phyloP scores from a whole-genome alignment of 2,329 filamentous ascomycete genomes.

The Talaromyces marneffei region DNA sequence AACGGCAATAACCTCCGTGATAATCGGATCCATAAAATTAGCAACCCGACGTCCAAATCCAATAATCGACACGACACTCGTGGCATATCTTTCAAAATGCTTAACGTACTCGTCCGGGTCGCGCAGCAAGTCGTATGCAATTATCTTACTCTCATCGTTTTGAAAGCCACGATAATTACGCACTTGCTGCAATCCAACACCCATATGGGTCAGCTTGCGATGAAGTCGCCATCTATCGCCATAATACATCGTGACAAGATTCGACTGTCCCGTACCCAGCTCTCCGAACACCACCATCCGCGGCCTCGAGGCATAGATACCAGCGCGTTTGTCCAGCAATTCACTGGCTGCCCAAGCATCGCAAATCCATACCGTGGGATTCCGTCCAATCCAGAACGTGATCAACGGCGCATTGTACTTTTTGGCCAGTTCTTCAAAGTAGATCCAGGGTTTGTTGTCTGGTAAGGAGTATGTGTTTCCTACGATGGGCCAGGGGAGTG shows the following conservation, averaged over 20 bases:
- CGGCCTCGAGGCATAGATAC: constrained; percentile 31
- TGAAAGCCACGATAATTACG: constrained; percentile 50
- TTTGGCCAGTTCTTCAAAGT: constrained; percentile 51
- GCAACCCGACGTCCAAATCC: constrained; percentile 47
- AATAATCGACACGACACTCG: constrained; percentile 47
- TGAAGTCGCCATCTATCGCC: constrained; percentile 35
- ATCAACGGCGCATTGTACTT: constrained; percentile 46
- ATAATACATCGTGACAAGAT: constrained; percentile 14
- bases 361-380: constrained; percentile 24
- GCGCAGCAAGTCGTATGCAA: constrained; percentile 22
- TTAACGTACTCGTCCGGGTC: constrained; percentile 39
- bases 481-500: constrained; percentile 49
- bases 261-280: constrained; percentile 15
- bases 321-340: constrained; percentile 32
- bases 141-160: constrained; percentile 50
- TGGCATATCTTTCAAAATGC: constrained; percentile 45
- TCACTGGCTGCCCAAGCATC: constrained; percentile 27
- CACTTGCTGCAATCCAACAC: constrained; percentile 52
- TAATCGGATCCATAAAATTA: constrained; percentile 24
- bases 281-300: constrained; percentile 26
- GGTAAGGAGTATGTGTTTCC: constrained; percentile 54
- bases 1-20: constrained; percentile 51
- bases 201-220: constrained; percentile 49
- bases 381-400: constrained; percentile 52
- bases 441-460: constrained; percentile 53